These are phyloP conservation scores for Phytophthora podocarpi DNA, from an alignment of 352 stramenopile genomes.

Conservation along the genomic window DNA sequence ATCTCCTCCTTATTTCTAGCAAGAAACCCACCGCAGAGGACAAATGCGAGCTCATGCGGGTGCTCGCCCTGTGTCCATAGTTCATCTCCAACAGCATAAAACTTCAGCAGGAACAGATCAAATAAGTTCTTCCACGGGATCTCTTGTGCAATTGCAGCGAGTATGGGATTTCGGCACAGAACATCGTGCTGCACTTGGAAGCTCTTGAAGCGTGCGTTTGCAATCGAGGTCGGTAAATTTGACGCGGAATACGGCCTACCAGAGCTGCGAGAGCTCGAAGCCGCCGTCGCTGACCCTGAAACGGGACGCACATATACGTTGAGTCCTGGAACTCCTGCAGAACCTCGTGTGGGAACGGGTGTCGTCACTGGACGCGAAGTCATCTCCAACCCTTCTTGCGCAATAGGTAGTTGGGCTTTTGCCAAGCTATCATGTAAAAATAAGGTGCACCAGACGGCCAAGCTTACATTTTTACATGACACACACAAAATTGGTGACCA, in stretches of 20 bases:
- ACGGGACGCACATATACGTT: conserved; percentile 3
- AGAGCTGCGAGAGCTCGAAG: conserved; percentile 20
- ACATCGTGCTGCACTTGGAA: conserved; percentile 66
- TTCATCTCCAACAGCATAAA: conserved; percentile 53
- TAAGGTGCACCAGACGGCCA: no score
- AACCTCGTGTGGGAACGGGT: conserved; percentile 2
- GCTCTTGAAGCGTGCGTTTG: conserved; percentile 54
- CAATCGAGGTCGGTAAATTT: conserved; percentile 49
- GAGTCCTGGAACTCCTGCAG: neutral
- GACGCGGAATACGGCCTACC: conserved; percentile 51
- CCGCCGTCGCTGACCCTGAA: no score
- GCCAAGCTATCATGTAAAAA: conserved; percentile 5
- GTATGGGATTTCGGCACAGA: conserved; percentile 49
- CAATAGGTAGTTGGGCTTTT: no score
- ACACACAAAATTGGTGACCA: no score
- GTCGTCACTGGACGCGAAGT: conserved; percentile 20
- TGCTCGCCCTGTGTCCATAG: conserved; percentile 46
- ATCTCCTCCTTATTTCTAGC: conserved; percentile 26
- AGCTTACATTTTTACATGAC: no score
- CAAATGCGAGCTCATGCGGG: conserved; percentile 49
- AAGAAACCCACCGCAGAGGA: conserved; percentile 61
- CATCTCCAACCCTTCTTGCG: neutral
- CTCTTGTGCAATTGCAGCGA: conserved; percentile 47
- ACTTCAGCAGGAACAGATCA: conserved; percentile 60
- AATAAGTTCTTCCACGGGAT: conserved; percentile 70